Percentiles rank a stretch among this genome's conserved stretches.
Conservation (phyloP, 371 early-diverging fungal species). For the Mucor irregularis region DNA sequence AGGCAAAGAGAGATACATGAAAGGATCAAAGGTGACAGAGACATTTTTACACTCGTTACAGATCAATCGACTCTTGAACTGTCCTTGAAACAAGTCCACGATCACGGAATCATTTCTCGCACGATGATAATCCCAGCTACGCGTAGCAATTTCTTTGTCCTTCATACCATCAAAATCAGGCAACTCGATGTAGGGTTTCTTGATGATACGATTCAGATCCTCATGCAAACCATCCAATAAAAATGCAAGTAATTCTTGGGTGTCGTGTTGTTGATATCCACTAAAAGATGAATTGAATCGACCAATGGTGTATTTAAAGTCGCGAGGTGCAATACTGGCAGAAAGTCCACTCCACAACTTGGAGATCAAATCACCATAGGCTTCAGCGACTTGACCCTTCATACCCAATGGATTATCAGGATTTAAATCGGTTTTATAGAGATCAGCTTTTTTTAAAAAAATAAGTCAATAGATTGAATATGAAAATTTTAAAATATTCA, state of each 20-base stretch:
- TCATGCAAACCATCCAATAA: constrained; percentile 72
- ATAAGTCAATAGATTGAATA: neutral
- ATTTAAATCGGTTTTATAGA: constrained; percentile 51
- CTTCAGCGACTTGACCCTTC: constrained; percentile 62
- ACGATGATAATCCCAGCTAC: constrained; percentile 63
- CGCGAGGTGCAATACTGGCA: constrained; percentile 59
- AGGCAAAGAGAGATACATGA: constrained; percentile 68
- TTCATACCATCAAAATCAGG: constrained; percentile 73
- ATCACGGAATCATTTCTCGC: constrained; percentile 72
- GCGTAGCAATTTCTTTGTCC: constrained; percentile 57
- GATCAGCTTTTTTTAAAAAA: constrained; percentile 23
- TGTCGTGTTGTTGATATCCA: constrained; percentile 78
- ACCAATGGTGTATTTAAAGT: constrained; percentile 69
- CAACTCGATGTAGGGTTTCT: constrained; percentile 75
- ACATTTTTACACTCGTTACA: constrained; percentile 70
- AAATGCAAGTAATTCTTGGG: constrained; percentile 65
- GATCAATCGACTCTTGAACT: constrained; percentile 73
- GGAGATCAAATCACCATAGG: constrained; percentile 62
- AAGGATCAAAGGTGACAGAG: constrained; percentile 74
- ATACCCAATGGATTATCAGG: constrained; percentile 60
- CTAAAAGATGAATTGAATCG: constrained; percentile 67
- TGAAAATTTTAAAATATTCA: neutral
- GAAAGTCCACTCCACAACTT: constrained; percentile 59
- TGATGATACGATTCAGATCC: constrained; percentile 66
- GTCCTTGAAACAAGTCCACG: constrained; percentile 83